Evolutionary conservation across 2,329 filamentous ascomycete species (phyloP).

Genomic region (Aureobasidium subglaciale): DNA sequence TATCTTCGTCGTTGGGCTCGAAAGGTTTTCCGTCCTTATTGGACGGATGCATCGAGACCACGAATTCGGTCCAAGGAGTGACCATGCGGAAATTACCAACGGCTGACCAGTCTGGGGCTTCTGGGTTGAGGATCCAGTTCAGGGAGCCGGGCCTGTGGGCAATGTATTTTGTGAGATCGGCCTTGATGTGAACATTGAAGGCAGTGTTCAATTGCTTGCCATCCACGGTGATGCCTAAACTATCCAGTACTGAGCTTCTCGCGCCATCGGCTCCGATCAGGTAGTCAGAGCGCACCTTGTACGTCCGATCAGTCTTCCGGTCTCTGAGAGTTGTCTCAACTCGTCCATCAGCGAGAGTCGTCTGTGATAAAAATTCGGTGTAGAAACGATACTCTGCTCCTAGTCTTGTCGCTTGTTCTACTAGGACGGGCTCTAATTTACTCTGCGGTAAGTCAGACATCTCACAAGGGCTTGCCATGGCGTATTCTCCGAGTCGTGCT

Average conservation of each 20-base stretch:
- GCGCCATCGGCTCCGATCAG: constrained; percentile 55
- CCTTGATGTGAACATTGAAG: constrained; percentile 43
- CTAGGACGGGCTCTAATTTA: constrained; percentile 37
- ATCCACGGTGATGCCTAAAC: constrained; percentile 42
- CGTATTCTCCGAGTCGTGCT: constrained; percentile 34
- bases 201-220: constrained; percentile 41
- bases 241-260: constrained; percentile 39
- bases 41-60: constrained; percentile 39
- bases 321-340: constrained; percentile 34
- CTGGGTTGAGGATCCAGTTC: constrained; percentile 54
- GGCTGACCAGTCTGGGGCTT: constrained; percentile 48
- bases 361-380: constrained; percentile 30
- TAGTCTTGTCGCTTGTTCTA: constrained; percentile 30
- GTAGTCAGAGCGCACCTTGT: constrained; percentile 46
- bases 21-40: constrained; percentile 27
- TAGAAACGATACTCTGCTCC: constrained; percentile 37
- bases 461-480: constrained; percentile 34
- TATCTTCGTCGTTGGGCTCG: constrained; percentile 43
- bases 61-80: constrained; percentile 55
- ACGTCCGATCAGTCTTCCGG: constrained; percentile 31
- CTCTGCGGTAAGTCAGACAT: constrained; percentile 39
- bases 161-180: constrained; percentile 46
- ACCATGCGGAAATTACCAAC: constrained; percentile 51
- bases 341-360: constrained; percentile 24
- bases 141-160: constrained; percentile 49